These are phyloP conservation scores for Hanseniaspora meyeri DNA, from an alignment of 805 yeast species.

Conservation along the genomic window DNA sequence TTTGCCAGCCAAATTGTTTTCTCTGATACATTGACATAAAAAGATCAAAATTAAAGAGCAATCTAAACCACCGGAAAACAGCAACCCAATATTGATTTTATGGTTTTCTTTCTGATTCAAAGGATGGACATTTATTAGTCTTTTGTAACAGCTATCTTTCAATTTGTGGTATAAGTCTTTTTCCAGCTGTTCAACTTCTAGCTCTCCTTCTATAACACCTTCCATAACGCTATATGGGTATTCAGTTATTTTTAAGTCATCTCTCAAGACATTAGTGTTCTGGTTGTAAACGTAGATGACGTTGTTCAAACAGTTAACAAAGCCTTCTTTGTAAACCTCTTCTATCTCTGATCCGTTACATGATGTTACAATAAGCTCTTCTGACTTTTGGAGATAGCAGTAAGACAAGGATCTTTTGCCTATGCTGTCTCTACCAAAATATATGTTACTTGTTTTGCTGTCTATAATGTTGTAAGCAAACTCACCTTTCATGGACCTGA, in stretches of 20 bases:
- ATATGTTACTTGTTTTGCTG: slow-evolving; percentile 30
- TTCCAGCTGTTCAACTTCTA: slow-evolving; percentile 1
- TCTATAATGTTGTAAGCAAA: slow-evolving; percentile 56
- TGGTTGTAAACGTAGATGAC: slow-evolving; percentile 35
- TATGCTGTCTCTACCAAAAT: slow-evolving; percentile 72
- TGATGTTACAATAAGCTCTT: slow-evolving; percentile 38
- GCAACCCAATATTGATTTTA: slow-evolving; percentile 38
- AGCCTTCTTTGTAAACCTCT: slow-evolving; percentile 19
- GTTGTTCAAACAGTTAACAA: slow-evolving; percentile 46
- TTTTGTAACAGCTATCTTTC: slow-evolving; percentile 31
- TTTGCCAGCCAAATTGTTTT: slow-evolving; percentile 16
- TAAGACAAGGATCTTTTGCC: slow-evolving; percentile 73
- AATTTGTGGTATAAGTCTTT: slow-evolving; percentile 25
- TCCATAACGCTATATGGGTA: slow-evolving; percentile 18
- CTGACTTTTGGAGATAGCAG: slow-evolving; percentile 18
- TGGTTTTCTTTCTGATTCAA: slow-evolving; percentile 26
- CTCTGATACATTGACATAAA: slow-evolving; percentile 24
- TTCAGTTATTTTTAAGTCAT: slow-evolving; percentile 16
- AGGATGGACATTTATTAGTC: slow-evolving; percentile 55
- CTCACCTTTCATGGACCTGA: slow-evolving; percentile 51
- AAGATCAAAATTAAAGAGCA: slow-evolving; percentile 69
- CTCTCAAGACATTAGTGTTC: slow-evolving; percentile 16
- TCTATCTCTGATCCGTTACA: slow-evolving; percentile 20
- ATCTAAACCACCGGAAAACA: slow-evolving; percentile 93
- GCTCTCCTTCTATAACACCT: slow-evolving; percentile 1